These are phyloP conservation scores for Mycena latifolia DNA, from an alignment of 768 basidiomycete genomes.

Conservation along the genomic window DNA sequence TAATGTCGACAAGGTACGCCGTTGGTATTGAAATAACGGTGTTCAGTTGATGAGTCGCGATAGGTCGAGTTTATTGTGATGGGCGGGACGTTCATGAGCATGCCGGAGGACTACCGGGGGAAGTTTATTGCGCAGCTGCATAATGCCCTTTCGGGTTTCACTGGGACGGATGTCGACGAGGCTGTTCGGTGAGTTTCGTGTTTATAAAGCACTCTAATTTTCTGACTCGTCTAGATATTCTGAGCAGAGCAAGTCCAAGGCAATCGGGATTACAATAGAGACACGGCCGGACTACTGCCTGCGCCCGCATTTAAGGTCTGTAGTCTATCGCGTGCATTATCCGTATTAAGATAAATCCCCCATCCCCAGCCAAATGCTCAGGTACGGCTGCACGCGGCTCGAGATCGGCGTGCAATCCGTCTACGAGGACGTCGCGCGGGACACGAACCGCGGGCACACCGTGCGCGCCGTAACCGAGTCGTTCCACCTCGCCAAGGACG, in stretches of 20 bases:
- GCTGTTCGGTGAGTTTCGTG: too few relatives aligned
- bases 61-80: constrained; percentile 94
- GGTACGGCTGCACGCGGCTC: constrained; percentile 97
- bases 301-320: constrained; percentile 91
- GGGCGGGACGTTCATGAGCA: constrained; percentile 99
- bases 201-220: too few relatives aligned
- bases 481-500: constrained; percentile 98
- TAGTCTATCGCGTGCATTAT: constrained; percentile 3
- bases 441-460: constrained; percentile 98
- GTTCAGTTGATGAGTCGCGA: neutral
- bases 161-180: constrained; percentile 94
- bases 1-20: constrained; percentile 91
- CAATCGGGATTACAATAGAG: constrained; percentile 99
- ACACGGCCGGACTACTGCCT: constrained; percentile 98
- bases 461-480: constrained; percentile 97
- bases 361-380: constrained; percentile 92
- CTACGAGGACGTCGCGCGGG: constrained; percentile 98
- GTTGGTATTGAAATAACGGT: too few relatives aligned
- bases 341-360: constrained; percentile 11
- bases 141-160: constrained; percentile 96
- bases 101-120: constrained; percentile 95
- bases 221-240: too few relatives aligned
- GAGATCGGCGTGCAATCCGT: constrained; percentile 99
- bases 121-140: constrained; percentile 96
- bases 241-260: constrained; percentile 97